A percentile compares a stretch with the other conserved stretches of the same genome.
phyloP scores from a whole-genome alignment of 2,329 filamentous ascomycete species.

The Epichloe coenophiala region DNA sequence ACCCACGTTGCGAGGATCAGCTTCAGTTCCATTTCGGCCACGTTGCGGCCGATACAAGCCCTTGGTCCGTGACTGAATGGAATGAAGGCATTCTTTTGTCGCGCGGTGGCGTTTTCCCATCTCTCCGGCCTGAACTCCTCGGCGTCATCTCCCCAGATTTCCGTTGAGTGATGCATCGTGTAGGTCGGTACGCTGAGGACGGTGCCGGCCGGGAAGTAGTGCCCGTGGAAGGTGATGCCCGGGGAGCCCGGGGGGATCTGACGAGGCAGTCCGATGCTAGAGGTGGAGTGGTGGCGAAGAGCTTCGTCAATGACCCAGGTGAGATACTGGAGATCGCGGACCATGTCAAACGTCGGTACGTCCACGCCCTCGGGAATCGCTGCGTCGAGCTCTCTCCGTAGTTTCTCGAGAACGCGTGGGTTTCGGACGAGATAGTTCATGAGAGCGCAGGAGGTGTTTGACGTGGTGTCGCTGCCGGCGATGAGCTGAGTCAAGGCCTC shows the following conservation, averaged over 20 bases:
- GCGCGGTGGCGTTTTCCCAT: conserved; percentile 49
- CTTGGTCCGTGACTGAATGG: conserved; percentile 61
- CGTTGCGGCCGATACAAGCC: conserved; percentile 64
- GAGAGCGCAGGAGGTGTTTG: conserved; percentile 70
- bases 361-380: conserved; percentile 45
- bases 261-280: conserved; percentile 71
- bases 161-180: conserved; percentile 62
- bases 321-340: conserved; percentile 66
- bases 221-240: conserved; percentile 51
- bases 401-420: conserved; percentile 54
- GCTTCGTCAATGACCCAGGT: conserved; percentile 68
- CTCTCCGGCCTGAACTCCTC: conserved; percentile 62
- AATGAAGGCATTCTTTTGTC: conserved; percentile 62
- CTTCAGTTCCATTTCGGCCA: conserved; percentile 81
- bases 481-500: conserved; percentile 85
- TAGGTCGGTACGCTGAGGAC: conserved; percentile 71
- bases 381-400: conserved; percentile 64
- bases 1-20: conserved; percentile 60
- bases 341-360: conserved; percentile 58
- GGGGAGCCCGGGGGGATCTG: conserved; percentile 51
- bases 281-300: conserved; percentile 76
- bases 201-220: conserved; percentile 60
- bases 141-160: conserved; percentile 61
- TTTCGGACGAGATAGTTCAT: conserved; percentile 63
- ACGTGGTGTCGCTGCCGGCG: conserved; percentile 63